Percentiles rank a stretch among this genome's conserved stretches.
Conservation (phyloP, 495 filamentous ascomycete genomes). For the Trichoderma reesei region DNA sequence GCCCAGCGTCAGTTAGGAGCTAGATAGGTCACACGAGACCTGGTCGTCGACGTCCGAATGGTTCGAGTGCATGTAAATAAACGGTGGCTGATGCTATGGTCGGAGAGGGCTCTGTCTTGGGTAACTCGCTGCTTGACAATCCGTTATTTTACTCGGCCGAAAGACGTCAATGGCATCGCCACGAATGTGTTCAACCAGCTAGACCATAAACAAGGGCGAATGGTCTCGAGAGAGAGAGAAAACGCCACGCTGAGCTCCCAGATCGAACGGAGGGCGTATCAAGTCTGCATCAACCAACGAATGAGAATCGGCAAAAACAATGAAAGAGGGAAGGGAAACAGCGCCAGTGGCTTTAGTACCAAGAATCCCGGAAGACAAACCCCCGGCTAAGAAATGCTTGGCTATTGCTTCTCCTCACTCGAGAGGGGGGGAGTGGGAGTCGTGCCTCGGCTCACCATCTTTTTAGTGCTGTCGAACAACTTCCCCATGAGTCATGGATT, state of each 20-base stretch:
- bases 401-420: neutral
- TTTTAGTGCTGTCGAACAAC: neutral
- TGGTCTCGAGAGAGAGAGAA: neutral
- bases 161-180: too few species aligned
- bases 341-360: neutral
- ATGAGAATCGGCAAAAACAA: neutral
- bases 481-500: slow-evolving; percentile 2
- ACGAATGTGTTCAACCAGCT: too few species aligned
- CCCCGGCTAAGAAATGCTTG: neutral
- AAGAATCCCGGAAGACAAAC: neutral
- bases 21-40: neutral
- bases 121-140: too few species aligned
- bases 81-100: neutral
- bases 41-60: neutral
- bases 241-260: too few species aligned
- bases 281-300: too few species aligned
- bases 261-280: too few species aligned
- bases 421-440: neutral
- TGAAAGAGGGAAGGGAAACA: neutral
- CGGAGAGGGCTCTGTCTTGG: neutral
- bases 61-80: neutral
- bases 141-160: too few species aligned
- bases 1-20: neutral
- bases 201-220: too few species aligned
- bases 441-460: neutral